Evolutionary conservation across 768 basidiomycete species (phyloP), one percentile per base, ranked within the genome.

Genomic region (Suillus subalutaceus): DNA sequence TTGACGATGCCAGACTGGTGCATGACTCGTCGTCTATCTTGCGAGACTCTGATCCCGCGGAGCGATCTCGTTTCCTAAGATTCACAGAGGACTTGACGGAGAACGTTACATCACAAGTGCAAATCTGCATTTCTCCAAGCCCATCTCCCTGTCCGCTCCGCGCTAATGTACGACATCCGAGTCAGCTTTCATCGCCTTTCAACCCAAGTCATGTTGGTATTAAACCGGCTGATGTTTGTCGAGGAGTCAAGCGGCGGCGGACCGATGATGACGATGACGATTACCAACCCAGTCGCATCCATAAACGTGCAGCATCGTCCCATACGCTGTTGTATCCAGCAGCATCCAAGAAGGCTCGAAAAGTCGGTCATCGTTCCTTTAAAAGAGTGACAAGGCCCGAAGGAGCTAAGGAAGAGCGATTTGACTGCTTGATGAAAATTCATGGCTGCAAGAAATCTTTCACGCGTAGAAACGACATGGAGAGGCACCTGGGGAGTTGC

Each of bases 401-500:
- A 32, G 59, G 12, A 32, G 4, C 18, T 6, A 60, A n/a, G 18
- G 59, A 60, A 43, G 41, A 60, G 41, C 59, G 59, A 6, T 20
- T 30, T 32, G 30, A 30, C 10, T 60, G 59, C 41, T 60, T 7
- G 59, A 60, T 60, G 59, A 18, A 30, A 6, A 60, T 32, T n/a
- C 26, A 43, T 32, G 59, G 59, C 10, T 60, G 59, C 59, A 60
- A 12, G 12, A 60, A 60, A 30, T 60, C 59, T 30, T 60, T 60
- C 26, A 32, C 59, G 37, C 65, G 64, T 58, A 53, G 26, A 67
- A 52, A 69, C 15, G 44, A 52, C 40, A 58, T 68, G 38, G 52
- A 46, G 44, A 35, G 63, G 53, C 57, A 38, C 30, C 35, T 63
- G 48, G 26, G 52, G n/a, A 43, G 55, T 32, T 68, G 56, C 62